Evolutionary conservation across 1,284 basidiomycete genomes (phyloP).

Genomic region (Rhodotorula sp.): DNA sequence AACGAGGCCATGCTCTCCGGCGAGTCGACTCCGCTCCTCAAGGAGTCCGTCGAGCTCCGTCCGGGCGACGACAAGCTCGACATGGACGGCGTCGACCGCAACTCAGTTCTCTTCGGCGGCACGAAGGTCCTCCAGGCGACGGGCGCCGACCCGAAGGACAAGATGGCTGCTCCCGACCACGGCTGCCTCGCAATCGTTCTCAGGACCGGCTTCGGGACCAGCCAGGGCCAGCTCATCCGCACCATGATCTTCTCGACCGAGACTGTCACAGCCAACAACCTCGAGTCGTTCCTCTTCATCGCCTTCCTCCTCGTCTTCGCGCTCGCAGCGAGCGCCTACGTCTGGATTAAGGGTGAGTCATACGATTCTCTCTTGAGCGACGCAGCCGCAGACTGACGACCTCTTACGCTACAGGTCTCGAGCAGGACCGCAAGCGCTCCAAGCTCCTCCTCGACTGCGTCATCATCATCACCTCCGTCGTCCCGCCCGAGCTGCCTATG

Average conservation of each 20-base stretch:
- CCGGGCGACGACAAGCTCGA: constrained; percentile 72
- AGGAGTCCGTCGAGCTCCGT: constrained; percentile 85
- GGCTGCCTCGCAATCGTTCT: constrained; percentile 84
- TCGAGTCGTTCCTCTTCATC: constrained; percentile 91
- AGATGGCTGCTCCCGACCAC: constrained; percentile 64
- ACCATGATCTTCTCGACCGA: constrained; percentile 98
- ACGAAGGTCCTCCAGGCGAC: constrained; percentile 86
- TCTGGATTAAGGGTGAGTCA: constrained; percentile 79
- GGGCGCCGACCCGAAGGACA: constrained; percentile 40
- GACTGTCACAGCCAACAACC: constrained; percentile 87
- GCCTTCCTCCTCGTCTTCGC: constrained; percentile 94
- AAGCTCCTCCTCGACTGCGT: constrained; percentile 90
- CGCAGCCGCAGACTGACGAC: not conserved
- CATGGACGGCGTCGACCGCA: constrained; percentile 79
- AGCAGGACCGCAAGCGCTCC: constrained; percentile 83
- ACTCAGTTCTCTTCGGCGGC: constrained; percentile 84
- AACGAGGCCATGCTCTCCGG: constrained; percentile 98
- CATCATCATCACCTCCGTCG: constrained; percentile 90
- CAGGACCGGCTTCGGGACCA: constrained; percentile 93
- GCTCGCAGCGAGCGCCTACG: constrained; percentile 91
- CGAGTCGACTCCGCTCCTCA: constrained; percentile 89
- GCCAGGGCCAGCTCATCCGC: constrained; percentile 89
- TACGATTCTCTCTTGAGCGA: not conserved
- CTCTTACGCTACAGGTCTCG: constrained; percentile 53
- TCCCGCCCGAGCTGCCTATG: constrained; percentile 94